Percentiles rank a stretch among this genome's conserved stretches.
phyloP scores from a whole-genome alignment of 2,329 filamentous ascomycete species.

The Hymenoscyphus linearis region DNA sequence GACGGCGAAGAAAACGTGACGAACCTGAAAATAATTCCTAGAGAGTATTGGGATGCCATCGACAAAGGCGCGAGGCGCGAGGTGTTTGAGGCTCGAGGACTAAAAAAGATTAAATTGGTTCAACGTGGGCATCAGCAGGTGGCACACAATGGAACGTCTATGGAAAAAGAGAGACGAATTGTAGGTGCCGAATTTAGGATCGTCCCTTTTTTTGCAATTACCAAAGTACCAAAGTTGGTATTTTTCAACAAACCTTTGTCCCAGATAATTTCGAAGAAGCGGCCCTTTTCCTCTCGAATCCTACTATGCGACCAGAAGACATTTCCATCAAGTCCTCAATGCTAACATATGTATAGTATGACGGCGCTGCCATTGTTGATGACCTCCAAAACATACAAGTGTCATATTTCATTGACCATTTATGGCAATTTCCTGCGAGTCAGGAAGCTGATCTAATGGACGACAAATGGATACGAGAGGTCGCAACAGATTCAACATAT shows the following conservation, averaged over 20 bases:
- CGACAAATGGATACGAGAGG: not conserved
- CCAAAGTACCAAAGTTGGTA: too few species aligned
- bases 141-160: not conserved
- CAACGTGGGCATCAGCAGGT: not conserved
- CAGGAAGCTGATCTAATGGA: not conserved
- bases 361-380: not conserved
- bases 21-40: not conserved
- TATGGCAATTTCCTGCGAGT: not conserved
- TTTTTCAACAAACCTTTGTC: too few species aligned
- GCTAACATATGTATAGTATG: not conserved
- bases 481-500: not conserved
- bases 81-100: not conserved
- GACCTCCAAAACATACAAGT: not conserved
- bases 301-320: not conserved
- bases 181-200: not conserved
- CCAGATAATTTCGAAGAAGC: too few species aligned
- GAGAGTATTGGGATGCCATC: not conserved
- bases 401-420: not conserved
- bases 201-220: too few species aligned
- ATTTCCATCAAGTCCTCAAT: not conserved
- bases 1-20: not conserved
- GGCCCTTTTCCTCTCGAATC: not conserved
- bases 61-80: not conserved
- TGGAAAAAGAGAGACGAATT: not conserved
- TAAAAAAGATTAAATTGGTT: not conserved